These are phyloP conservation scores for Cryptosporidium ubiquitum DNA, from an alignment of 169 alveolate genomes.

Conservation along the genomic window DNA sequence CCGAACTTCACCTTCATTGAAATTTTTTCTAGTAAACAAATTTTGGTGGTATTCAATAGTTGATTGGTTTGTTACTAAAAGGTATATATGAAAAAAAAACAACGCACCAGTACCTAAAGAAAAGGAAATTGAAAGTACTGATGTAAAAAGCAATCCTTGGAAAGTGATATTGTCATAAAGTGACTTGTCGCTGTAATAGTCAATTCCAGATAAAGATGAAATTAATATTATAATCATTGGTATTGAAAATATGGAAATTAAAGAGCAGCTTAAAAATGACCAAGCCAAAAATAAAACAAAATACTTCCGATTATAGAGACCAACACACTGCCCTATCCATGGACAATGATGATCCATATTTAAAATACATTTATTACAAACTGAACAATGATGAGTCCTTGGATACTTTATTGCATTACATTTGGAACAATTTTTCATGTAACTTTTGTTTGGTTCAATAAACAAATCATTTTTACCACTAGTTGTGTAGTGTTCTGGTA, in stretches of 20 bases:
- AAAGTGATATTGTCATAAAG: slow-evolving; percentile 18
- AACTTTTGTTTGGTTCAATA: neutral
- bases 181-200: neutral
- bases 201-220: slow-evolving; percentile 14
- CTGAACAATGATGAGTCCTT: slow-evolving; percentile 89
- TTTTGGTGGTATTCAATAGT: slow-evolving; percentile 62
- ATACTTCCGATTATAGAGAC: slow-evolving; percentile 88
- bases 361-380: slow-evolving; percentile 87
- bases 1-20: slow-evolving; percentile 3
- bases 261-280: slow-evolving; percentile 59
- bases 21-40: neutral
- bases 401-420: slow-evolving; percentile 78
- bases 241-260: slow-evolving; percentile 30
- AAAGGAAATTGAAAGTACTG: slow-evolving; percentile 63
- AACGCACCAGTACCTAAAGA: slow-evolving; percentile 58
- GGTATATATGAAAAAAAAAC: slow-evolving; percentile 45
- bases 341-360: slow-evolving; percentile 94
- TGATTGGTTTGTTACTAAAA: slow-evolving; percentile 54
- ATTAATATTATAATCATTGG: slow-evolving; percentile 30
- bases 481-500: neutral
- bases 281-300: slow-evolving; percentile 81
- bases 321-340: slow-evolving; percentile 90
- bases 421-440: slow-evolving; percentile 14
- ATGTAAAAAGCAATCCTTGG: slow-evolving; percentile 36
- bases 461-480: neutral